Base-by-base conservation (phyloP, 1,139 yeast species). In the Debaryomyces psychrophilus region DNA sequence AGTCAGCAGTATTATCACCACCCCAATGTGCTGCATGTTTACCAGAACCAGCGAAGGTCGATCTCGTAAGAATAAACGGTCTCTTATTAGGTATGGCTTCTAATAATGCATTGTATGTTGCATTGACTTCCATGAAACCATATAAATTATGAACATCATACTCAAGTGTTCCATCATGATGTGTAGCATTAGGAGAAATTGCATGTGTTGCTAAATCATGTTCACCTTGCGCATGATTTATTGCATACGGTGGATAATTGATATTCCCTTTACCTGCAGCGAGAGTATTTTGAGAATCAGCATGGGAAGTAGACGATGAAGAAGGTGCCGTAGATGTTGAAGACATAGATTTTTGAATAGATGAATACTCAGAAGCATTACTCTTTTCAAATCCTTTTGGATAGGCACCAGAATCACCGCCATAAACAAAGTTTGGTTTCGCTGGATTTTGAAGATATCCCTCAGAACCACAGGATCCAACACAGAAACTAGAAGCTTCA, bases 401-500 rank as follows among this genome's bases (percentile, higher is more conserved):
- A 49, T 53, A 58, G 27, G 45, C 48, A 23, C 55, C 50, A 5
- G 53, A 48, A 4, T 46, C 49, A 28, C 41, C 48, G 20, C 59
- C 57, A 35, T 54, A 57, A n/a, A 52, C 50, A 45, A 60, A 57
- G 11, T 63, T 57, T 26, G 62, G 60, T 8, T 45, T 51, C 7
- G 52, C 65, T 5, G 66, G 68, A 44, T 64, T 60, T 25, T 58
- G 55, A 17, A 43, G 42, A 22, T 52, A 44, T 37, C 46, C 50
- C 20, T 53, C 61, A 11, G 57, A 47, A 25, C 67, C 67, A 51
- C 67, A 64, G 17, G 66, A 61, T 5, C 68, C 68, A 26, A 62
- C 66, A 47, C 71, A 65, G 58, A 66, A 68, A 5, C 67, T 58
- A 8, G 67, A 57, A 2, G 59, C 68, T 48, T 67, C 72, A 48